Conservation (phyloP, 1,284 basidiomycete genomes). For the Porogramme epimiltina region DNA sequence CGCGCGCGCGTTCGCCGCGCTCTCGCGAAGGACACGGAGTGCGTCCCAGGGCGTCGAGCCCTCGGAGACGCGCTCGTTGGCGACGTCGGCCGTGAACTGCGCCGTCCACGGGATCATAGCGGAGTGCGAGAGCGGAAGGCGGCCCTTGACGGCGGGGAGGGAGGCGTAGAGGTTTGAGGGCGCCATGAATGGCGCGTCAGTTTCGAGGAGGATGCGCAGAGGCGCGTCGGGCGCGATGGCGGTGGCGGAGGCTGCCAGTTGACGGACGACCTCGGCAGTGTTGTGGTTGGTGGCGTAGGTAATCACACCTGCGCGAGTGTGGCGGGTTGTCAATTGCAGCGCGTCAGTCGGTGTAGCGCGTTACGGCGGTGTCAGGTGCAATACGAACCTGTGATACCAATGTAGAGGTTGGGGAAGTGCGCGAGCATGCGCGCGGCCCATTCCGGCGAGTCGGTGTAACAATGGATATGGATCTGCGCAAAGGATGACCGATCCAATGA, state of each 20-base stretch:
- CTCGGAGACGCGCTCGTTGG: conserved; percentile 36
- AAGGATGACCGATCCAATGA: not conserved
- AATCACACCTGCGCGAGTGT: conserved; percentile 80
- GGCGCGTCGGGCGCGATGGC: conserved; percentile 21
- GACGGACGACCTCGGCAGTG: conserved; percentile 60
- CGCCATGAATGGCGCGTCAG: conserved; percentile 84
- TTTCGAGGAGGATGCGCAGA: conserved; percentile 75
- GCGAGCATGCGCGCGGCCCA: conserved; percentile 71
- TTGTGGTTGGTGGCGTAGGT: conserved; percentile 74
- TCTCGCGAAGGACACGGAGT: conserved; percentile 59
- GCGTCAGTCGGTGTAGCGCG: not conserved
- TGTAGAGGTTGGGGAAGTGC: conserved; percentile 78
- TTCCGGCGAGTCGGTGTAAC: conserved; percentile 78
- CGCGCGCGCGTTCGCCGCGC: conserved; percentile 61
- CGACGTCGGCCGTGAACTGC: conserved; percentile 62
- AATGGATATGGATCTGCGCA: conserved; percentile 75
- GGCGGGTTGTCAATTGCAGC: too few species aligned
- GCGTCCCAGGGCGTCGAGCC: conserved; percentile 45
- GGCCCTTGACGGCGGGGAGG: conserved; percentile 52
- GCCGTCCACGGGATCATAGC: conserved; percentile 86
- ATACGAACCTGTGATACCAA: conserved; percentile 70
- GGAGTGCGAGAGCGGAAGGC: conserved; percentile 71
- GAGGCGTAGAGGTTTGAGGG: conserved; percentile 71
- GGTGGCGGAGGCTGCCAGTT: conserved; percentile 38
- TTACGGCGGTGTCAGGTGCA: not conserved